Conservation (phyloP, 202 grass and related monocot genomes). For the Eragrostis tef region DNA sequence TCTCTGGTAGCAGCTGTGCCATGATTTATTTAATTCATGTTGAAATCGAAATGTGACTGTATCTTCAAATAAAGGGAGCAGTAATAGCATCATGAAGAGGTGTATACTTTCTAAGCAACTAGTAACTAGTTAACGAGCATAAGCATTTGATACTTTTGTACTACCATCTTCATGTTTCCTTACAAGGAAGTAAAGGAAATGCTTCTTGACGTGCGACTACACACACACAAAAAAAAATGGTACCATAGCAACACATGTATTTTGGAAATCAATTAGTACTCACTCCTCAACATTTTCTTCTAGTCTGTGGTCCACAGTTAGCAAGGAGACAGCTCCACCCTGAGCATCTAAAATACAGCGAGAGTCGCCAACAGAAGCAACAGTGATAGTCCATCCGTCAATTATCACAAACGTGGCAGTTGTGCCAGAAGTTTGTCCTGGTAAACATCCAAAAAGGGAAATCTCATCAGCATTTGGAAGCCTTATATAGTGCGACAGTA, state of each 20-base stretch:
- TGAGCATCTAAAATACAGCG: conserved; percentile 93
- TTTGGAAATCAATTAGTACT: conserved; percentile 44
- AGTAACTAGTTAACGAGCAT: conserved; percentile 17
- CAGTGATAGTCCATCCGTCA: conserved; percentile 92
- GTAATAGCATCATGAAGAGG: conserved; percentile 1
- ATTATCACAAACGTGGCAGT: conserved; percentile 96
- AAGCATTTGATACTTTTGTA: conserved; percentile 5
- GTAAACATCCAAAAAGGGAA: conserved; percentile 31
- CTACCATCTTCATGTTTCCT: conserved; percentile 1
- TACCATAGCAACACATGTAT: neutral
- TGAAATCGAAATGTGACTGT: neutral
- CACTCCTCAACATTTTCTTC: conserved; percentile 98
- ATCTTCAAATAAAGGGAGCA: neutral
- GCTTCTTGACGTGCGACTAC: neutral
- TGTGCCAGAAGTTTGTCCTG: conserved; percentile 95
- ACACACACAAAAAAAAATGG: neutral
- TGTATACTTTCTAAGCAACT: conserved; percentile 21
- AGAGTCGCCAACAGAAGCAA: conserved; percentile 94
- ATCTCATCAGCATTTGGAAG: conserved; percentile 11
- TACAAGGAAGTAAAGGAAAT: neutral
- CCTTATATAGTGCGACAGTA: neutral
- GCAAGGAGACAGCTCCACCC: conserved; percentile 72
- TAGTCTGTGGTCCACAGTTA: conserved; percentile 92
- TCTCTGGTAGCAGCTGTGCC: neutral
- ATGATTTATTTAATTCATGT: neutral